A percentile compares a stretch with the other conserved stretches of the same genome.
These are phyloP conservation scores for Ramalina intermedia DNA, from an alignment of 495 filamentous ascomycete genomes.

Conservation along the genomic window DNA sequence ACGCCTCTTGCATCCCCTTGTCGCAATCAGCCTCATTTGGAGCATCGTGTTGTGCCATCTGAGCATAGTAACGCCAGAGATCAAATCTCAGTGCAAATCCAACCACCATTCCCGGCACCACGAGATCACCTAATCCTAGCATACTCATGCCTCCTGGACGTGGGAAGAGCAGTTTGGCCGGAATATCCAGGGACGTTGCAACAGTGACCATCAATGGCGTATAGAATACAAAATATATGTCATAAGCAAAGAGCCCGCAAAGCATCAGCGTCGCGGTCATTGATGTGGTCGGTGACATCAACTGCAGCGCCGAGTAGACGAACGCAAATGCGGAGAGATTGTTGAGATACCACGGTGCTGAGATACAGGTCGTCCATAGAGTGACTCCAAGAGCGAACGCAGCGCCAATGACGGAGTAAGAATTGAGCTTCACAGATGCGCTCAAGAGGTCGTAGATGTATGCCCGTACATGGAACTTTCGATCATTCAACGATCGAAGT, in stretches of 20 bases:
- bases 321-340: conserved; percentile 81
- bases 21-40: conserved; percentile 16
- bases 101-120: conserved; percentile 88
- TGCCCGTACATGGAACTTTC: conserved; percentile 31
- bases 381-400: conserved; percentile 43
- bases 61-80: conserved; percentile 62
- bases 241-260: conserved; percentile 73
- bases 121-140: conserved; percentile 87
- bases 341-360: conserved; percentile 65
- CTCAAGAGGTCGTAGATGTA: conserved; percentile 31
- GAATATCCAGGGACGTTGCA: conserved; percentile 76
- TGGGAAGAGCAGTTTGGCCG: conserved; percentile 84
- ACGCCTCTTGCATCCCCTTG: conserved; percentile 5
- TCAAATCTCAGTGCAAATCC: conserved; percentile 81
- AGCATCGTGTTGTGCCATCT: conserved; percentile 11
- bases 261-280: conserved; percentile 67
- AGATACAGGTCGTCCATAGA: conserved; percentile 53
- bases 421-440: conserved; percentile 30
- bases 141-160: conserved; percentile 53
- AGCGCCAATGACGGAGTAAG: conserved; percentile 44
- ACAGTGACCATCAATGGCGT: conserved; percentile 96
- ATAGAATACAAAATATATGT: conserved; percentile 95
- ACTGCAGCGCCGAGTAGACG: conserved; percentile 63
- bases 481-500: conserved; percentile 29
- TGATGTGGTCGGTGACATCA: conserved; percentile 87